A percentile compares a stretch with the other conserved stretches of the same genome.
phyloP scores from a whole-genome alignment of 2,329 filamentous ascomycete species.

The Tolypocladium cylindrosporum region DNA sequence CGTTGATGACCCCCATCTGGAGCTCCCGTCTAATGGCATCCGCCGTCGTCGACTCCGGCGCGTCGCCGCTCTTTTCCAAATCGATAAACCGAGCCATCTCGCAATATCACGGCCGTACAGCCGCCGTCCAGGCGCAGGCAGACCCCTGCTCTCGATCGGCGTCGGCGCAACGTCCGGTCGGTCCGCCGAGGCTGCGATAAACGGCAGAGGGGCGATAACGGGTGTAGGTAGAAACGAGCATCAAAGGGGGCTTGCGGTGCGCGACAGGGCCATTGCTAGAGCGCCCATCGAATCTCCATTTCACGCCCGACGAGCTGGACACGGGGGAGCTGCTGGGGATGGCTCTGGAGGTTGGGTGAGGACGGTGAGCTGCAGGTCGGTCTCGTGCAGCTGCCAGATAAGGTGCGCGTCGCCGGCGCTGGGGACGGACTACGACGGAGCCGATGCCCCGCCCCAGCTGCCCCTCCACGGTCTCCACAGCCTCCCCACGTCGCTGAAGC shows the following conservation, averaged over 20 bases:
- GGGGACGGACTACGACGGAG: not conserved
- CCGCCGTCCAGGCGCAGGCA: not conserved
- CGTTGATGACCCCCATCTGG: not conserved
- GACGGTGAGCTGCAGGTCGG: not conserved
- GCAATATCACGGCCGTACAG: not conserved
- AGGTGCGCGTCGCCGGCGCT: not conserved
- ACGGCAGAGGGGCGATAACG: not conserved
- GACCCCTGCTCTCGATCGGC: not conserved
- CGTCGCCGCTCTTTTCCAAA: slow-evolving; percentile 8
- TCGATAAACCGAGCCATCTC: slow-evolving; percentile 14
- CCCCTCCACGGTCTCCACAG: not conserved
- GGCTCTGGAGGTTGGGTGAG: not conserved
- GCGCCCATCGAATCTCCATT: not conserved
- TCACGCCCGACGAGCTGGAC: not conserved
- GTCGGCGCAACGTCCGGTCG: not conserved
- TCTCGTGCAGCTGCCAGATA: not conserved
- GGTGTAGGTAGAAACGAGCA: not conserved
- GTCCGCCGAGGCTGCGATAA: not conserved
- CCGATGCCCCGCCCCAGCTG: not conserved
- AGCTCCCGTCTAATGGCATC: slow-evolving; percentile 1
- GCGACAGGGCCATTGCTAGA: not conserved
- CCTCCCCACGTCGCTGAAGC: not conserved
- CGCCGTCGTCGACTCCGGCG: slow-evolving; percentile 2
- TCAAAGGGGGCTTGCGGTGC: not conserved
- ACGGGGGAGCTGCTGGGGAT: not conserved